Percentiles rank a stretch among this genome's conserved stretches.
These are phyloP conservation scores for Fusarium sp. DNA, from an alignment of 2,329 filamentous ascomycete species.

Conservation along the genomic window DNA sequence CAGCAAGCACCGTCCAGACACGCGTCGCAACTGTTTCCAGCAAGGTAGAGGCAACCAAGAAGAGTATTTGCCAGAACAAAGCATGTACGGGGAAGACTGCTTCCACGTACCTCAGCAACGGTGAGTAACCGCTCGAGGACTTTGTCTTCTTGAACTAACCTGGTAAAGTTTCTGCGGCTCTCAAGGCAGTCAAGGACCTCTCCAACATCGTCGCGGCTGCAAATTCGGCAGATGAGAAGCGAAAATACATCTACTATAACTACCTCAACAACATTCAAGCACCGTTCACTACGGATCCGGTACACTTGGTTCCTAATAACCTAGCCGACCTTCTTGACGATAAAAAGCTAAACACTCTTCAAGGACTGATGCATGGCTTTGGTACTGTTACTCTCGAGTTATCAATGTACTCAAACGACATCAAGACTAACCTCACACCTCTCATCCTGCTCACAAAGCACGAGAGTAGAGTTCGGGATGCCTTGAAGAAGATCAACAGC, in stretches of 20 bases:
- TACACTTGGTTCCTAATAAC: constrained; percentile 1
- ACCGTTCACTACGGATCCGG: background rate
- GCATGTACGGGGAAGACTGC: constrained; percentile 34
- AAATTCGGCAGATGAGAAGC: constrained; percentile 4
- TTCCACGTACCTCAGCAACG: constrained; percentile 26
- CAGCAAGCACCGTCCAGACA: constrained; percentile 13
- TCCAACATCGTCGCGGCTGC: constrained; percentile 6
- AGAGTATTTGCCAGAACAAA: constrained; percentile 21
- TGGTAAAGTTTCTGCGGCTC: constrained; percentile 5
- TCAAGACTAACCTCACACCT: constrained; percentile 17
- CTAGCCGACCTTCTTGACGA: constrained; percentile 1
- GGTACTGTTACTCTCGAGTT: constrained; percentile 15
- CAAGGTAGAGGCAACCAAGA: constrained; percentile 15
- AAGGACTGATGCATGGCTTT: constrained; percentile 28
- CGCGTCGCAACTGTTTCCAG: constrained; percentile 7
- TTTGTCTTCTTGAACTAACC: background rate
- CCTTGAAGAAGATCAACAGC: constrained; percentile 13
- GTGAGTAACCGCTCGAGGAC: background rate
- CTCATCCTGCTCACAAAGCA: constrained; percentile 29
- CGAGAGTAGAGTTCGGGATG: background rate
- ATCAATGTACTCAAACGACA: constrained; percentile 19
- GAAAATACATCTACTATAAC: constrained; percentile 24
- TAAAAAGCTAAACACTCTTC: constrained; percentile 4
- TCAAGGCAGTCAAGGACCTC: constrained; percentile 24
- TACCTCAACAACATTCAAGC: constrained; percentile 18